phyloP scores from a whole-genome alignment of 805 yeast species.

The Wickerhamomyces sydowiorum region DNA sequence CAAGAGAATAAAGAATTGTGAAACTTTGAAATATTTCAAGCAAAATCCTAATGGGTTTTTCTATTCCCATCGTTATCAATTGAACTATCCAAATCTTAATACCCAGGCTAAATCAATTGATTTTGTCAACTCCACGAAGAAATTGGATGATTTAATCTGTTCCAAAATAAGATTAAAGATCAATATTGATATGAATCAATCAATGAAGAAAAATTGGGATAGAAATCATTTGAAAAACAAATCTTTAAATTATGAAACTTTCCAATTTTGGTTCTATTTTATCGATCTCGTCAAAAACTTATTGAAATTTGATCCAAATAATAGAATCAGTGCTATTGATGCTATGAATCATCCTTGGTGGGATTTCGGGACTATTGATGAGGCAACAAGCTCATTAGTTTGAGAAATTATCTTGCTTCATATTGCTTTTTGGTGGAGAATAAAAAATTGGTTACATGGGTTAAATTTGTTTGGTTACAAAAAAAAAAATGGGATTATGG shows the following conservation, averaged over 20 bases:
- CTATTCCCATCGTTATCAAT: constrained; percentile 6
- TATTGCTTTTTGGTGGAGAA: too few relatives aligned
- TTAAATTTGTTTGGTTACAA: too few relatives aligned
- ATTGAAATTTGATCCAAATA: constrained; percentile 65
- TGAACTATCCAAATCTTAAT: constrained; percentile 33
- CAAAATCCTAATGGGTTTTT: constrained; percentile 1
- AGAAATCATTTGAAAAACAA: constrained; percentile 23
- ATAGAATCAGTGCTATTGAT: constrained; percentile 68
- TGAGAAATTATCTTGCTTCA: too few relatives aligned
- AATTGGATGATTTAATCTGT: constrained; percentile 40
- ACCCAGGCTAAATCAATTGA: constrained; percentile 32
- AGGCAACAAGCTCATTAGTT: constrained; percentile 27
- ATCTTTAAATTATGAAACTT: constrained; percentile 48
- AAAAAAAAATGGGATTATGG: too few relatives aligned
- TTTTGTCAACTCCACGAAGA: constrained; percentile 33
- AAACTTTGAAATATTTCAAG: constrained; percentile 8
- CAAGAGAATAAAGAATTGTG: constrained; percentile 18
- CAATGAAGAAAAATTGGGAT: constrained; percentile 17
- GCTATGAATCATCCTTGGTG: constrained; percentile 86
- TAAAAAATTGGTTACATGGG: neutral
- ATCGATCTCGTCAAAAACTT: constrained; percentile 60
- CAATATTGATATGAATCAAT: constrained; percentile 17
- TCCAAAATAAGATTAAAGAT: constrained; percentile 25
- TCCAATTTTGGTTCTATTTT: constrained; percentile 81
- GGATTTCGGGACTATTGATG: constrained; percentile 52